Base-by-base conservation (phyloP, 371 early-diverging fungal species). In the Smittium mucronatum region DNA sequence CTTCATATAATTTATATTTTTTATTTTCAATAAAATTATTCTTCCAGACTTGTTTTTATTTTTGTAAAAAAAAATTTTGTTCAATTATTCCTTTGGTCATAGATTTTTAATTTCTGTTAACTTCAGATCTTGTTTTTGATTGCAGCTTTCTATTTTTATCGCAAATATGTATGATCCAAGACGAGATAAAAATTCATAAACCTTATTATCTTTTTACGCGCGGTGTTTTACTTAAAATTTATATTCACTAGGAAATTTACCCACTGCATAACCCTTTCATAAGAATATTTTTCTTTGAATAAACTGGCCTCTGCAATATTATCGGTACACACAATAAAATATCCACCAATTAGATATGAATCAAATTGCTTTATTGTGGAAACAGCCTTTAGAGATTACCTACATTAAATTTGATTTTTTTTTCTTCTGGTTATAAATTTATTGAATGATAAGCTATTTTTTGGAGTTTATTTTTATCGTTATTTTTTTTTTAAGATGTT, bases 201-300 rank as follows among this genome's bases (percentile, higher is more conserved):
- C 5, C 5, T 5, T 47, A 47, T 47, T 47, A 47, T 47, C 5
- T 21, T 47, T 47, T 5, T 5, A 5, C 21, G 5, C 5, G 11
- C 47, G 5, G 47, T 47, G 47, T 21, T 47, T 11, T 11, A 47
- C 21, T 47, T 47, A 47, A 47, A 5, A 47, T 5, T 47, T 11
- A 21, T 47, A 47, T 47, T 47, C 47, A 21, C 47, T 47, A 11
- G 21, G 21, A 47, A 47, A 47, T 47, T 47, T 47, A 11, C 21
- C 5, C 21, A 47, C 47, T 11, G 47, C 47, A 21, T 47, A 11
- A 47, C 21, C 21, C 47, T 11, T 21, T 21, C 47, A 21, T 47
- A 47, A 47, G 47, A 47, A 47, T 47, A 47, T 47, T 47, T 47
- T 47, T 47, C 47, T 47, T 47, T 47, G 47, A 47, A 47, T 47